Conservation (phyloP, 192 early-diverging fungal genomes). For the Coemansia sp. region DNA sequence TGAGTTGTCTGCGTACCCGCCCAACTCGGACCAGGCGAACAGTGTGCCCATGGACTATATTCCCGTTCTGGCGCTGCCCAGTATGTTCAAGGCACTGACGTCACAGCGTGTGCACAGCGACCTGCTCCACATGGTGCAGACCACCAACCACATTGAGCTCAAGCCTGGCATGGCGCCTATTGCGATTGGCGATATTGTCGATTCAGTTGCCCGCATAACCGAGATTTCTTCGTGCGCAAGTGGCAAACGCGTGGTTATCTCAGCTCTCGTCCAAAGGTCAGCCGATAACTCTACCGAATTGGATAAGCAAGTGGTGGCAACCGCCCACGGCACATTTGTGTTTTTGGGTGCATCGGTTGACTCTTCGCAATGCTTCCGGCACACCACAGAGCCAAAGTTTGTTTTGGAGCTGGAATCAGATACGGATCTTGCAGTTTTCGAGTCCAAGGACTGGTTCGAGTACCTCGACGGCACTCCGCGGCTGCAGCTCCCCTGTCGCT, state of each 20-base stretch:
- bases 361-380: conserved; percentile 71
- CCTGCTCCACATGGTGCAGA: conserved; percentile 80
- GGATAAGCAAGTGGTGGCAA: conserved; percentile 39
- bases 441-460: conserved; percentile 79
- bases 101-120: conserved; percentile 79
- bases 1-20: conserved; percentile 59
- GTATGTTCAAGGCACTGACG: conserved; percentile 78
- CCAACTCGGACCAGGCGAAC: conserved; percentile 64
- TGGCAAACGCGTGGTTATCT: conserved; percentile 82
- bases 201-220: conserved; percentile 68
- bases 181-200: conserved; percentile 70
- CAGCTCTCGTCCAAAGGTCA: conserved; percentile 60
- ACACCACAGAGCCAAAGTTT: conserved; percentile 69
- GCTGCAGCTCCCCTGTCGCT: conserved; percentile 2
- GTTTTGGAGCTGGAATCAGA: conserved; percentile 31
- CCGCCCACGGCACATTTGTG: conserved; percentile 3
- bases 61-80: conserved; percentile 78
- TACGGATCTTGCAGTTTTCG: conserved; percentile 83
- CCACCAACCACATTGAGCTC: conserved; percentile 76
- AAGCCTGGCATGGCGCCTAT: conserved; percentile 62
- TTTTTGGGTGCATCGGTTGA: conserved; percentile 5
- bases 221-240: conserved; percentile 52
- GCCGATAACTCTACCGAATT: conserved; percentile 14
- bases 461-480: conserved; percentile 33
- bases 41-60: conserved; percentile 91